Conservation (phyloP, 768 basidiomycete species). For the Boletus huronensis region DNA sequence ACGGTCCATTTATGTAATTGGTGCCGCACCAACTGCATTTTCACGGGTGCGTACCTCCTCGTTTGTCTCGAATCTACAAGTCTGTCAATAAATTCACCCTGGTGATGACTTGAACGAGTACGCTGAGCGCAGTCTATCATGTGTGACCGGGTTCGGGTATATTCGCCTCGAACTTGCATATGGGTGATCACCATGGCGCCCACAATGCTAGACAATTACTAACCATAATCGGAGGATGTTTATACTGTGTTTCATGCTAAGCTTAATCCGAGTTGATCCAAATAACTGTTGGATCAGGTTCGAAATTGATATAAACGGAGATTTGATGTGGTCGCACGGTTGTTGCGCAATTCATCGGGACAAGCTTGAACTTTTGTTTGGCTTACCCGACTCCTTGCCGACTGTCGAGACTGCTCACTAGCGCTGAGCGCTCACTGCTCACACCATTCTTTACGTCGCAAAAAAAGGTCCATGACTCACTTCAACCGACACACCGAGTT, state of each 20-base stretch:
- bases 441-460: not conserved
- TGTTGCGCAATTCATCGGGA: not conserved
- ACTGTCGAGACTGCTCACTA: not conserved
- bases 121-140: not conserved
- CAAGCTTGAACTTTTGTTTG: not conserved
- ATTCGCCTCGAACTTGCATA: not conserved
- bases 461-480: not conserved
- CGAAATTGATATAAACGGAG: not conserved
- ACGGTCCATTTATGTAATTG: not conserved
- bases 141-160: not conserved
- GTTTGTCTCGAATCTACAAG: not conserved
- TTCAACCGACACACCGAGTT: not conserved
- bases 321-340: not conserved
- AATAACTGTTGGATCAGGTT: not conserved
- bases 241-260: not conserved
- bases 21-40: not conserved
- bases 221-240: not conserved
- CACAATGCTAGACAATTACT: not conserved
- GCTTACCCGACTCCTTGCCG: not conserved
- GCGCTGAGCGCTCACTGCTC: not conserved
- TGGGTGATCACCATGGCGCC: not conserved
- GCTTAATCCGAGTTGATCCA: not conserved
- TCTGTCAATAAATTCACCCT: not conserved
- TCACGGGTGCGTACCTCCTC: not conserved
- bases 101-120: not conserved